These are phyloP conservation scores for Cryphonectria nitschkei DNA, from an alignment of 2,329 filamentous ascomycete genomes.

Conservation along the genomic window DNA sequence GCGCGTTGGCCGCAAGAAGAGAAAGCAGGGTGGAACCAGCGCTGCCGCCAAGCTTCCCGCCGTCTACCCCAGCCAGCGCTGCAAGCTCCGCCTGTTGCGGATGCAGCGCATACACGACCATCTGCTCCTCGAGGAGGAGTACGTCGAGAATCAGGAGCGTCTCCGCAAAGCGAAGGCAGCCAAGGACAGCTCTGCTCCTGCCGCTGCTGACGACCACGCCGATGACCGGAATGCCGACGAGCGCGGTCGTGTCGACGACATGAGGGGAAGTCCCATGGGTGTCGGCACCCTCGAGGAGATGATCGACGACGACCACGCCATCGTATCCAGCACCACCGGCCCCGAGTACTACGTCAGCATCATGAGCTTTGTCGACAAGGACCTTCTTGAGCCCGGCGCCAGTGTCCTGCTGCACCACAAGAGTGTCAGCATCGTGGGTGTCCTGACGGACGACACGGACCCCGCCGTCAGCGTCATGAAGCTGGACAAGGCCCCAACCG, in stretches of 20 bases:
- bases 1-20: constrained; percentile 97
- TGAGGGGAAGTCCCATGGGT: constrained; percentile 98
- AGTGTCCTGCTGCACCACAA: constrained; percentile 97
- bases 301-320: constrained; percentile 98
- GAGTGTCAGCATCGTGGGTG: constrained; percentile 95
- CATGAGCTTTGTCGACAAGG: constrained; percentile 99
- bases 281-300: constrained; percentile 97
- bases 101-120: constrained; percentile 99
- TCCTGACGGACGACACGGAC: constrained; percentile 94
- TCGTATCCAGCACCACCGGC: constrained; percentile 95
- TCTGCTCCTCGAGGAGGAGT: constrained; percentile 94
- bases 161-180: constrained; percentile 88
- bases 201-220: constrained; percentile 69
- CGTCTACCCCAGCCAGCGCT: constrained; percentile 93
- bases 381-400: constrained; percentile 92
- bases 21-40: constrained; percentile 89
- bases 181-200: constrained; percentile 68
- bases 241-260: constrained; percentile 92
- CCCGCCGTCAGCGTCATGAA: constrained; percentile 98
- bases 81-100: constrained; percentile 93
- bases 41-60: constrained; percentile 93
- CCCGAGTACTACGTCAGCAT: constrained; percentile 99
- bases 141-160: constrained; percentile 98
- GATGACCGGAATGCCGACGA: constrained; percentile 90
- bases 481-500: constrained; percentile 96